Evolutionary conservation across 2,329 filamentous ascomycete species (phyloP).

Genomic region (Ascochyta lentis): DNA sequence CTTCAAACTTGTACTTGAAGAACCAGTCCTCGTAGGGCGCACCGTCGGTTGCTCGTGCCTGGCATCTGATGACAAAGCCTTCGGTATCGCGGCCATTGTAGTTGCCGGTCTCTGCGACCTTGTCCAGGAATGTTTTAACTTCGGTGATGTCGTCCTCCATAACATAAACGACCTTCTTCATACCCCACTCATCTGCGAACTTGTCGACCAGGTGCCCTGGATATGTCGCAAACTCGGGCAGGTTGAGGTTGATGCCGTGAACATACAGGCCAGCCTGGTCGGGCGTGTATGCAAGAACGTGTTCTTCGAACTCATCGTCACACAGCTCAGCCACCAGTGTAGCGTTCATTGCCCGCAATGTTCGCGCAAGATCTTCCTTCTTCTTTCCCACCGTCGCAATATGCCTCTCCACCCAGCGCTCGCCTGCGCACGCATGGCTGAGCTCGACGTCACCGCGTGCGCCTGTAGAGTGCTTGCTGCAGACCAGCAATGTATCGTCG

Average conservation of each 20-base stretch:
- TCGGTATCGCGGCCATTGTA: constrained; percentile 93
- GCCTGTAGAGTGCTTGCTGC: constrained; percentile 97
- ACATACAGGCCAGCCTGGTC: constrained; percentile 90
- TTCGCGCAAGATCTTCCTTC: constrained; percentile 76
- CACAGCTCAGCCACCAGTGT: constrained; percentile 96
- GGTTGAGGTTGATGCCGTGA: constrained; percentile 93
- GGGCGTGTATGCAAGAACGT: constrained; percentile 86
- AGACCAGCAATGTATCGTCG: constrained; percentile 89
- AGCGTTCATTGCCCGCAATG: constrained; percentile 80
- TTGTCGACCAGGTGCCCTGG: constrained; percentile 81
- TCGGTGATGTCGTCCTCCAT: constrained; percentile 75
- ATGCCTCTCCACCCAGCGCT: constrained; percentile 81
- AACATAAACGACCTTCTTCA: constrained; percentile 84
- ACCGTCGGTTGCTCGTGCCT: constrained; percentile 64
- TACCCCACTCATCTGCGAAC: constrained; percentile 93
- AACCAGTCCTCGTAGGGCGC: constrained; percentile 88
- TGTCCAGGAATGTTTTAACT: constrained; percentile 82
- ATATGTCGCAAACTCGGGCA: constrained; percentile 91
- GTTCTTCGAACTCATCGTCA: constrained; percentile 95
- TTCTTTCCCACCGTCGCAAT: constrained; percentile 78
- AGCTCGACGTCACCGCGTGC: constrained; percentile 71
- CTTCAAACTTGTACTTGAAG: constrained; percentile 99
- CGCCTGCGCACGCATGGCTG: constrained; percentile 86
- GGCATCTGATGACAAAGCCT: constrained; percentile 92
- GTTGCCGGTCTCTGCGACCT: constrained; percentile 84